Percentiles rank a stretch among this genome's conserved stretches.
Evolutionary conservation across 1,284 basidiomycete species (phyloP).

Genomic region (Stygiomarasmius scandens): DNA sequence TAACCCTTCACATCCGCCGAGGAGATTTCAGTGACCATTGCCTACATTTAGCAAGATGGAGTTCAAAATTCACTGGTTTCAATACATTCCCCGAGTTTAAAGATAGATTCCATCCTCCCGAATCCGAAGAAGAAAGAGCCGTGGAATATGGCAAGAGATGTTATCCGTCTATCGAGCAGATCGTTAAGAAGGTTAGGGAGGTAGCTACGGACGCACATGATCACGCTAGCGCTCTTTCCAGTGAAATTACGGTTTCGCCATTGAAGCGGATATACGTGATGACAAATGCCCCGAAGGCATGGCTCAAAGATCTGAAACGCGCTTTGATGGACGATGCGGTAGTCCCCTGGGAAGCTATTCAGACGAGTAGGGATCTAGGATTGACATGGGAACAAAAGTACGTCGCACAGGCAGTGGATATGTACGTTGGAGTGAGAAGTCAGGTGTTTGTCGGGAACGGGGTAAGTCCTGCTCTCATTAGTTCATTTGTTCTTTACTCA

Average conservation of each 20-base stretch:
- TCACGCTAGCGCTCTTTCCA: conserved; percentile 29
- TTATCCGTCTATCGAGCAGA: conserved; percentile 54
- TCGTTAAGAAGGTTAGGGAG: conserved; percentile 39
- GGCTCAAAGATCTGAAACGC: conserved; percentile 46
- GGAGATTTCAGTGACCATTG: conserved; percentile 64
- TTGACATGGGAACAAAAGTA: too few relatives aligned
- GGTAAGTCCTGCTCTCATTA: conserved; percentile 41
- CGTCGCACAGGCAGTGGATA: too few relatives aligned
- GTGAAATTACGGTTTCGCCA: conserved; percentile 6
- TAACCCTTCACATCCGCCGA: conserved; percentile 62
- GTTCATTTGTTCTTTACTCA: too few relatives aligned
- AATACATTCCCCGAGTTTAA: conserved; percentile 29
- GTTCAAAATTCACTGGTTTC: conserved; percentile 45
- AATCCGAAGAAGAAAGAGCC: background rate
- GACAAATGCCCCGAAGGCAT: conserved; percentile 39
- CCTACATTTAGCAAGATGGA: conserved; percentile 42
- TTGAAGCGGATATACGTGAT: conserved; percentile 35
- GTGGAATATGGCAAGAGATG: conserved; percentile 35
- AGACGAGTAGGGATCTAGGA: conserved; percentile 46
- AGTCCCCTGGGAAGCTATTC: conserved; percentile 43
- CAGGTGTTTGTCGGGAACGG: conserved; percentile 60
- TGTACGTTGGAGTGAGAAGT: too few relatives aligned
- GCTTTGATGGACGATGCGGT: conserved; percentile 39
- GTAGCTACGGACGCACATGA: conserved; percentile 33
- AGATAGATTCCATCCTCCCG: conserved; percentile 24